Evolutionary conservation across 805 yeast species (phyloP), one percentile per base, ranked within the genome.

Genomic region (Candida fluviatilis): DNA sequence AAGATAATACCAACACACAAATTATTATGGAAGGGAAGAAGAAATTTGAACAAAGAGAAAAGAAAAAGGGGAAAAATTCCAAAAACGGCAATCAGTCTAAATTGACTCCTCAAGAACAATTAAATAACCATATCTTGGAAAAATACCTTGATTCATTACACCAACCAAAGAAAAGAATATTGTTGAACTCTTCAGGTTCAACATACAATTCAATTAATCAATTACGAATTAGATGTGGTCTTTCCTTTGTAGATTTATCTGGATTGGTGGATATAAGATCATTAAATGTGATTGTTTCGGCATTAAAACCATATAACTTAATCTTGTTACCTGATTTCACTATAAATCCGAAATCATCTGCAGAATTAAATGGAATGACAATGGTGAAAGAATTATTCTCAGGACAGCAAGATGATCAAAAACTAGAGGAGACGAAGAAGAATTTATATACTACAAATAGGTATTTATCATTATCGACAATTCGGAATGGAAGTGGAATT

Each of bases 251-350:
- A 39, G 97, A 91, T 55, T 67, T 90, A 33, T 76, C 89, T 12
- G 96, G 96, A 15, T 61, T 84, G 14, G 91, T 87, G 0, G 97
- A 93, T 54, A 66, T 82, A 45, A 72, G 96, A 45, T 91, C 99
- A 0, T 62, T 87, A 40, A 72, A 80, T 33, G 78, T 86, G 58
- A 84, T 90, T 38, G 69, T 88, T 31, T 86, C 93, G 16, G 73
- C 83, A 2, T 62, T 93, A 38, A 84, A 85, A 50, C 96, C 98
- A 4, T 74, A 79, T 36, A 81, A 81, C 47, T 67, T 90, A 34
- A 63, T 91, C 8, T 57, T 84, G 18, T 57, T 76, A 3, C 73
- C 79, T 16, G 81, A 75, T 43, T 45, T 61, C 12, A 59, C 73
- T 3, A 51, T 50, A 28, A 23, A 36, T 1, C 34, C 44, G 3